A percentile compares a stretch with the other conserved stretches of the same genome.
phyloP scores from a whole-genome alignment of 2,329 filamentous ascomycete genomes.

The Nigrospora oryzae region DNA sequence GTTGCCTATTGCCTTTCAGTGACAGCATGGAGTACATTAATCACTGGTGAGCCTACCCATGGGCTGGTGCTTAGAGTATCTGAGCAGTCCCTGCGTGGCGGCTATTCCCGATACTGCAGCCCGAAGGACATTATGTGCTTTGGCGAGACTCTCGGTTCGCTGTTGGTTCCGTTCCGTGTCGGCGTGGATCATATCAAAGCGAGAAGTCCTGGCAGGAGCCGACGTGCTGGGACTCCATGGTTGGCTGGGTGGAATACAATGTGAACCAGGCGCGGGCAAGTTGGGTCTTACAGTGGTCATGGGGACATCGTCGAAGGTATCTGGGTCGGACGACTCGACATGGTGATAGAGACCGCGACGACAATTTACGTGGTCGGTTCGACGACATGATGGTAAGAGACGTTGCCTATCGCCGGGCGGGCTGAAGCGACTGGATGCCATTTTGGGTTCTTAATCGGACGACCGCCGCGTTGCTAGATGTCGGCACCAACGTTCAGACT shows the following conservation, averaged over 20 bases:
- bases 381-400: neutral
- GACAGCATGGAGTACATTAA: neutral
- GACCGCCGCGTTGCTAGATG: no score
- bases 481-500: no score
- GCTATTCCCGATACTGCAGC: conserved; percentile 4
- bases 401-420: no score
- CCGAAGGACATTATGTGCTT: conserved; percentile 7
- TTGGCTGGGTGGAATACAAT: neutral
- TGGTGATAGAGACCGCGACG: neutral
- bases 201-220: conserved; percentile 2
- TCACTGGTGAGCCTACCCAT: neutral
- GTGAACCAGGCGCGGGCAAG: neutral
- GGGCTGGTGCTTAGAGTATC: neutral
- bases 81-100: conserved; percentile 6
- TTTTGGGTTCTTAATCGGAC: neutral
- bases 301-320: conserved; percentile 6
- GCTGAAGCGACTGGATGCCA: neutral
- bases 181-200: conserved; percentile 4
- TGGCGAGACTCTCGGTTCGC: conserved; percentile 7
- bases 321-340: conserved; percentile 2
- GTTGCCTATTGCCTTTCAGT: neutral
- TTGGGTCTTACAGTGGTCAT: neutral
- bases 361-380: neutral
- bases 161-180: conserved; percentile 7
- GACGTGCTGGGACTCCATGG: conserved; percentile 2